Evolutionary conservation across 495 filamentous ascomycete species (phyloP), one percentile per base, ranked within the genome.

Genomic region (Penicillium malachiteum): DNA sequence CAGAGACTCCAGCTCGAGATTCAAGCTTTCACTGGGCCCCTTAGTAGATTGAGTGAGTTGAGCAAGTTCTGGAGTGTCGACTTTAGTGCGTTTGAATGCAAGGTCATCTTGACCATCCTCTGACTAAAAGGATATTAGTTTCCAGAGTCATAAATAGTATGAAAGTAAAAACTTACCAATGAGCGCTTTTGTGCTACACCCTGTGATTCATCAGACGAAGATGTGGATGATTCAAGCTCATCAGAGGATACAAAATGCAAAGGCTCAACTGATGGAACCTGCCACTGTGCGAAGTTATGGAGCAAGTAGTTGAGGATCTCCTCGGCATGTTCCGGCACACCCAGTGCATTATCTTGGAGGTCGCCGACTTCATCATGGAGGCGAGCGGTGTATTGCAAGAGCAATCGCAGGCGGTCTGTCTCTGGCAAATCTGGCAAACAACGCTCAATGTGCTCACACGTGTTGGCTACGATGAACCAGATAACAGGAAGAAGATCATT

Each of bases 371-470:
- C 66, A 37, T 76, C 63, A 46, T 72, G 71, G 14, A 78, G 64
- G 37, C 72, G 71, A 7, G 60, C 61, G 17, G 74, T 70, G 56
- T 71, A 68, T 33, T 70, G 69, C 16, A 81, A 57, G 7, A 81
- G 58, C 34, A 72, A 52, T 11, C 63, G 68, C 32, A 82, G 55
- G 46, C 74, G 71, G 42, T 76, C 69, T 0, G 64, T 41, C 32
- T 64, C 65, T 1, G 71, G 56, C 33, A 79, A 39, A n/a, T 73
- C 59, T 5, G 80, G 74, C 18, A 83, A 64, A 51, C 79, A 83
- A 37, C 72, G 68, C 52, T 80, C 74, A 38, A 85, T 72, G 54
- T 86, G 83, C 57, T 86, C 82, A 45, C 78, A 75, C 4, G 80
- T 75, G 52, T 79, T 81, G 33, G 78, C 71, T 7, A 85, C 70